Evolutionary conservation across 2,329 filamentous ascomycete genomes (phyloP).

Genomic region (Chaetoscypha palmicola): DNA sequence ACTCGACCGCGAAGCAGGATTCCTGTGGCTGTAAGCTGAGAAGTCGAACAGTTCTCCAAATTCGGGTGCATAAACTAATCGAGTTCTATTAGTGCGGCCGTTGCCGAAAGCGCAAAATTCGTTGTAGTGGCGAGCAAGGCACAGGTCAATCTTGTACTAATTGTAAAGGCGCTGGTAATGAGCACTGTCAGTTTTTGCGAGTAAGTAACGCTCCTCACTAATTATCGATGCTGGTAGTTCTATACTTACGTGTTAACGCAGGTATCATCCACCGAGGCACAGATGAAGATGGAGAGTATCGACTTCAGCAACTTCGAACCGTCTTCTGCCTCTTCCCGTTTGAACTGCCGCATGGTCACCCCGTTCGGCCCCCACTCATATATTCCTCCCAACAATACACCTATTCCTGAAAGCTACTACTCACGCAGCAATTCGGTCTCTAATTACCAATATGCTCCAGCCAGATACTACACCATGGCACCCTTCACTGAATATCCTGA

Average conservation of each 20-base stretch:
- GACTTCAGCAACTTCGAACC: constrained; percentile 22
- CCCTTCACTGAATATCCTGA: constrained; percentile 22
- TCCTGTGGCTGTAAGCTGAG: constrained; percentile 40
- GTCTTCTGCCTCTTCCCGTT: constrained; percentile 18
- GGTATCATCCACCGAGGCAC: constrained; percentile 26
- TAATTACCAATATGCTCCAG: constrained; percentile 16
- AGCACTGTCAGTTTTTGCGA: constrained; percentile 72
- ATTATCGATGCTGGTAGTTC: not conserved
- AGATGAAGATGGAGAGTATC: constrained; percentile 22
- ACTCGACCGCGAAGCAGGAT: constrained; percentile 37
- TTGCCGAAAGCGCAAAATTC: constrained; percentile 90
- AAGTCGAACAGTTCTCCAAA: too few species aligned
- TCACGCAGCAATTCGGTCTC: constrained; percentile 15
- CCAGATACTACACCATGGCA: constrained; percentile 16
- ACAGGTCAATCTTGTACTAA: constrained; percentile 72
- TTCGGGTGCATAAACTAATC: too few species aligned
- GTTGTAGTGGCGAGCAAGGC: constrained; percentile 79
- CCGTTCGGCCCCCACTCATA: constrained; percentile 18
- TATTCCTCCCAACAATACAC: constrained; percentile 7
- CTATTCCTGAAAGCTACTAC: constrained; percentile 14
- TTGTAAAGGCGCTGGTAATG: constrained; percentile 67
- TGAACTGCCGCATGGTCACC: constrained; percentile 21
- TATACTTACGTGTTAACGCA: constrained; percentile 15
- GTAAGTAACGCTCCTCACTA: constrained; percentile 40
- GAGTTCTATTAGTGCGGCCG: constrained; percentile 87